Conservation (phyloP, 2,329 filamentous ascomycete genomes). For the Neurospora sp. region DNA sequence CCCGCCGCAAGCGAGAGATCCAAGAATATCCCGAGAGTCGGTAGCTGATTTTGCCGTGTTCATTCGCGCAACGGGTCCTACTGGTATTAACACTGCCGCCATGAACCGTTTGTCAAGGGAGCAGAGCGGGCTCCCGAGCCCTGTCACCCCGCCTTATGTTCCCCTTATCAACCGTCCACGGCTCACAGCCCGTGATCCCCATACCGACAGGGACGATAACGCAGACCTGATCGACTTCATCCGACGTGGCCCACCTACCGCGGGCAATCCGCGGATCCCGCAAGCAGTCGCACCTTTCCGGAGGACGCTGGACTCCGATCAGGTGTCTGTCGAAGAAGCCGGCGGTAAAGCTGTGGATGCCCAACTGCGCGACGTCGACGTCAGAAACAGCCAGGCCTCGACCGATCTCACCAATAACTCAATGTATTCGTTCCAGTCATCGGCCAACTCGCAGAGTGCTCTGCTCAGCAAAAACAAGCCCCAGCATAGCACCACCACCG, state of each 20-base stretch:
- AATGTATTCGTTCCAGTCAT: conserved; percentile 47
- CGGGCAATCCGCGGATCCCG: conserved; percentile 61
- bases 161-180: conserved; percentile 33
- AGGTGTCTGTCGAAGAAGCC: conserved; percentile 42
- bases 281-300: conserved; percentile 78
- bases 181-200: conserved; percentile 63
- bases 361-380: conserved; percentile 42
- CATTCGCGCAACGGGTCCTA: conserved; percentile 72
- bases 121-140: conserved; percentile 23
- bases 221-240: conserved; percentile 95
- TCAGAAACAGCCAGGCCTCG: conserved; percentile 44
- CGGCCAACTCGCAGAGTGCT: conserved; percentile 65
- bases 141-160: conserved; percentile 26
- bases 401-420: conserved; percentile 49
- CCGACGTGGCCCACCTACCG: conserved; percentile 64
- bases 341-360: conserved; percentile 49
- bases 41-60: conserved; percentile 81
- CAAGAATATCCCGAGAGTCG: conserved; percentile 60
- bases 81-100: conserved; percentile 30
- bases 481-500: conserved; percentile 16
- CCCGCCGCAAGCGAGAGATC: conserved; percentile 52
- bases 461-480: conserved; percentile 42
- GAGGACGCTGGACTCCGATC: conserved; percentile 77
- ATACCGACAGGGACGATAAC: conserved; percentile 55
- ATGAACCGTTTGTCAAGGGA: conserved; percentile 13